These are phyloP conservation scores for Thelonectria olida DNA, from an alignment of 2,329 filamentous ascomycete species.

Conservation along the genomic window DNA sequence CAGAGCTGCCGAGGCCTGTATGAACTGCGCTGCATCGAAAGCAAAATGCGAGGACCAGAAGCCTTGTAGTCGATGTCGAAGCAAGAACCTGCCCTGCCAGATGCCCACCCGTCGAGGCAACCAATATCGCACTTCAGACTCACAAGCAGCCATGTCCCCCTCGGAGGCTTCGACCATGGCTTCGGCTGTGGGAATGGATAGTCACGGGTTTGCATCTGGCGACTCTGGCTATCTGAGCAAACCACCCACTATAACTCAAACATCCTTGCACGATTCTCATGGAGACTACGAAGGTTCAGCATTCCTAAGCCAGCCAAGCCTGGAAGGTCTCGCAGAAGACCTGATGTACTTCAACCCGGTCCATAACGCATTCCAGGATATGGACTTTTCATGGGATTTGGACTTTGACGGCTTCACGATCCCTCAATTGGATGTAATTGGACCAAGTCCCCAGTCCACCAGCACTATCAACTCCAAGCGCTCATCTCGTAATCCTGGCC, in stretches of 20 bases:
- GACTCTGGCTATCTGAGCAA: constrained; percentile 28
- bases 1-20: constrained; percentile 38
- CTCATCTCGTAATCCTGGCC: constrained; percentile 23
- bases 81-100: constrained; percentile 37
- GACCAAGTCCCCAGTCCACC: constrained; percentile 20
- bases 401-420: constrained; percentile 29
- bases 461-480: constrained; percentile 28
- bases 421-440: constrained; percentile 20
- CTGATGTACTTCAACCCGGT: constrained; percentile 26
- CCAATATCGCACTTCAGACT: constrained; percentile 39
- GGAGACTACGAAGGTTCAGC: constrained; percentile 28
- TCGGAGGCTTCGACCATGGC: constrained; percentile 35
- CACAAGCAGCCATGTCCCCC: constrained; percentile 35
- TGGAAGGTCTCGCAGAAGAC: constrained; percentile 26
- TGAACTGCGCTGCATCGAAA: constrained; percentile 40
- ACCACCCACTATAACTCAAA: constrained; percentile 21
- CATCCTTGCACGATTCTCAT: constrained; percentile 21
- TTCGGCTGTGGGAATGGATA: constrained; percentile 30
- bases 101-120: constrained; percentile 38
- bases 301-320: constrained; percentile 24
- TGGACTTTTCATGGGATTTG: constrained; percentile 33
- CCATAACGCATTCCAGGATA: constrained; percentile 29
- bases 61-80: constrained; percentile 39
- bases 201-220: constrained; percentile 25
- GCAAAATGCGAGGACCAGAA: constrained; percentile 41